Conservation (phyloP, 352 stramenopile genomes). For the Saprolegnia parasitica region DNA sequence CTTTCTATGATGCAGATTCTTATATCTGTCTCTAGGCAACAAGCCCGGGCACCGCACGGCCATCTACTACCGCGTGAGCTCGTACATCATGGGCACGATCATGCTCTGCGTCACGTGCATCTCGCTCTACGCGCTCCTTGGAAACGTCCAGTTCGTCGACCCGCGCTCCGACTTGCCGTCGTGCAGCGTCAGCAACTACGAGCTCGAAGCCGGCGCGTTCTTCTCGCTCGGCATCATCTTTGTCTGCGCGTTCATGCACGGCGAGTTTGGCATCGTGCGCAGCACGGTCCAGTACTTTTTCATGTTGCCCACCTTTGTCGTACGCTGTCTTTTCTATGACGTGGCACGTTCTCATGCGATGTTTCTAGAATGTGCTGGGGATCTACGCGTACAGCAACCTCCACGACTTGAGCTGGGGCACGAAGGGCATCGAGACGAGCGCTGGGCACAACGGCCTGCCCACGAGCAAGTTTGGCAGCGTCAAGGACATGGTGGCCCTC, state of each 20-base stretch:
- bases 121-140: conserved; percentile 16
- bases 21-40: conserved; percentile 3
- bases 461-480: conserved; percentile 27
- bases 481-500: conserved; percentile 46
- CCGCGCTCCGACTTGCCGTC: conserved; percentile 9
- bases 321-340: background rate
- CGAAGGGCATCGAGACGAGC: conserved; percentile 35
- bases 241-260: conserved; percentile 35
- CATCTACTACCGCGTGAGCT: conserved; percentile 13
- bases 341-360: background rate
- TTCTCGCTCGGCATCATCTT: conserved; percentile 30
- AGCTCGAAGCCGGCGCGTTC: conserved; percentile 19
- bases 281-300: conserved; percentile 42
- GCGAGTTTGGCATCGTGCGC: conserved; percentile 37
- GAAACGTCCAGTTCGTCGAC: conserved; percentile 16
- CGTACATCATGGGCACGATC: conserved; percentile 23
- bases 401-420: conserved; percentile 37
- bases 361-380: conserved; percentile 34
- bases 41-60: conserved; percentile 19
- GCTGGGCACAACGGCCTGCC: conserved; percentile 27
- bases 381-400: conserved; percentile 44
- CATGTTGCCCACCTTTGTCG: conserved; percentile 42
- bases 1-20: too few relatives aligned
- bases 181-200: conserved; percentile 19
- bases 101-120: conserved; percentile 20